Evolutionary conservation across 192 early-diverging fungal species (phyloP), one percentile per base, ranked within the genome.

Genomic region (Backusella parvicylindrica): DNA sequence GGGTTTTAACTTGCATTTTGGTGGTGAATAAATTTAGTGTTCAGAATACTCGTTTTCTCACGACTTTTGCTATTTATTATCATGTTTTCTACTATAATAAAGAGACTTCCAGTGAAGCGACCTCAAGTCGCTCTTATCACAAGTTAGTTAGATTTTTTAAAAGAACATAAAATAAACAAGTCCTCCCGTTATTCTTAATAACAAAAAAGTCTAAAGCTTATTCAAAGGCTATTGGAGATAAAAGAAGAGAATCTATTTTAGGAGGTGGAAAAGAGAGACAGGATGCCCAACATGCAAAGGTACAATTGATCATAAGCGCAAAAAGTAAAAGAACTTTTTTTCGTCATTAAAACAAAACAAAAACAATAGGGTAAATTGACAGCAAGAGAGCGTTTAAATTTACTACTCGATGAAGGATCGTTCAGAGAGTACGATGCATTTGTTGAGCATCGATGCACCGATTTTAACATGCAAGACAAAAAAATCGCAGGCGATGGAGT

Each of bases 361-460:
- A 70, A 4, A 63, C 18, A 33, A 28, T 28, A 95, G 91, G 96
- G 97, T 43, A 97, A 97, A 81, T 86, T 98, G 28, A 97, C 96
- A 11, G 96, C 96, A 36, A 89, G 97, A 37, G 97, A 98, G 84
- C 89, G 97, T 16, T 82, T 97, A 56, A 89, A 91, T 67, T 82
- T 98, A 23, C 85, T 98, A 68, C 77, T 98, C 32, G 97, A 98
- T 81, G 66, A 85, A 8, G 87, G 88, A 15, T 93, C 92, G 15
- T 97, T 98, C 89, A 85, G 91, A 47, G 97, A 98, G 77, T 95
- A 93, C 81, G 95, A 97, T 73, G 88, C 89, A 21, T 98, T 97
- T 86, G 94, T 97, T 6, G 95, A 97, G 85, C 97, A 98, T 88
- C 89, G 93, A 77, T 97, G 96, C 76, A 86, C 84, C 33, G 96